Evolutionary conservation across 805 yeast genomes (phyloP).

Genomic region (Kuraishia capsulata): DNA sequence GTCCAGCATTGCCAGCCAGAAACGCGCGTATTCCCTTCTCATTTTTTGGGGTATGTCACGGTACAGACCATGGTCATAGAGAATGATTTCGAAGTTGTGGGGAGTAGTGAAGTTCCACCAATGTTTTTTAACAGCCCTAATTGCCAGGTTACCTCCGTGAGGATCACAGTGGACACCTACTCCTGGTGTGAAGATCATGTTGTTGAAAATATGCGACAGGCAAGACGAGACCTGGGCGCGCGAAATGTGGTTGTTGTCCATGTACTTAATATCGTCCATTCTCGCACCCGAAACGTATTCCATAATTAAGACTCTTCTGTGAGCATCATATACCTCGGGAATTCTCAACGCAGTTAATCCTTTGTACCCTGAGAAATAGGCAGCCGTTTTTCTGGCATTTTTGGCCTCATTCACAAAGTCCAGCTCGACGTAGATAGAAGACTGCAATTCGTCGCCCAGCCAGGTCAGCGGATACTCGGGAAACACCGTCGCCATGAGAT

Average conservation of each 20-base stretch:
- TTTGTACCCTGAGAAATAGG: slow-evolving; percentile 50
- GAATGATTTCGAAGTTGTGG: slow-evolving; percentile 82
- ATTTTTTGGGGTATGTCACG: slow-evolving; percentile 70
- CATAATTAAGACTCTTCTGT: slow-evolving; percentile 73
- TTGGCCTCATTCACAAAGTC: slow-evolving; percentile 82
- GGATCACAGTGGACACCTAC: slow-evolving; percentile 97
- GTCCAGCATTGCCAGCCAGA: slow-evolving; percentile 86
- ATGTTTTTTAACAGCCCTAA: slow-evolving; percentile 32
- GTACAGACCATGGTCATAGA: slow-evolving; percentile 94
- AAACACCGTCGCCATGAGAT: slow-evolving; percentile 64
- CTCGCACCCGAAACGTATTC: slow-evolving; percentile 79
- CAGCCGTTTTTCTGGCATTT: slow-evolving; percentile 65
- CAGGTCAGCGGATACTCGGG: slow-evolving; percentile 92
- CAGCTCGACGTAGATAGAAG: slow-evolving; percentile 82
- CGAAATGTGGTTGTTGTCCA: slow-evolving; percentile 56
- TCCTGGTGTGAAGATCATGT: slow-evolving; percentile 90
- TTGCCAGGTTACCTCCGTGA: slow-evolving; percentile 94
- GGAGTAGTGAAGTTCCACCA: neutral
- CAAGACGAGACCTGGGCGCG: slow-evolving; percentile 77
- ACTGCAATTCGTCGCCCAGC: slow-evolving; percentile 90
- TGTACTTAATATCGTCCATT: slow-evolving; percentile 62
- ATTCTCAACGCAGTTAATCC: slow-evolving; percentile 67
- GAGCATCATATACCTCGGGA: slow-evolving; percentile 62
- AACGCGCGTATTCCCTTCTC: slow-evolving; percentile 77
- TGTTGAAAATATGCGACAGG: slow-evolving; percentile 82